A percentile compares a stretch with the other conserved stretches of the same genome.
phyloP scores from a whole-genome alignment of 169 alveolate species.

The Blepharisma undulans region DNA sequence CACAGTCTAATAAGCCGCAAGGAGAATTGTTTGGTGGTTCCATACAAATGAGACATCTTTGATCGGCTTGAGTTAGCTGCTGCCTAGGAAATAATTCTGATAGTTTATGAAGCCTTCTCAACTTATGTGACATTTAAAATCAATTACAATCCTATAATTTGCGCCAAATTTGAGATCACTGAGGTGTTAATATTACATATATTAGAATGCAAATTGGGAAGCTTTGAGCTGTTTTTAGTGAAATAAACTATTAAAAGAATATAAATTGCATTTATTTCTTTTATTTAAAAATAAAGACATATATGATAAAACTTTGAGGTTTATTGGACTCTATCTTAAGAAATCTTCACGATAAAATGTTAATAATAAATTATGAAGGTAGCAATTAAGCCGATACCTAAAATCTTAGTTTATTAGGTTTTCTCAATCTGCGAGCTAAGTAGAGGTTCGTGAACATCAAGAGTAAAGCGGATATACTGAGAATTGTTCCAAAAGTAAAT shows the following conservation, averaged over 20 bases:
- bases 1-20: background rate
- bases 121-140: background rate
- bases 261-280: background rate
- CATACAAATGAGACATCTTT: conserved; percentile 5
- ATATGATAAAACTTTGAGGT: background rate
- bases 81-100: background rate
- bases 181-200: background rate
- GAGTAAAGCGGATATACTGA: background rate
- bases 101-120: background rate
- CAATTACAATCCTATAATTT: background rate
- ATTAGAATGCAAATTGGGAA: background rate
- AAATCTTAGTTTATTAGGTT: background rate
- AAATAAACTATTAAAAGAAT: background rate
- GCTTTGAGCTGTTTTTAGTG: background rate
- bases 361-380: too few species aligned
- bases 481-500: background rate
- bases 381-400: background rate
- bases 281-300: too few species aligned
- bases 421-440: background rate
- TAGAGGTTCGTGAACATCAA: background rate
- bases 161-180: background rate
- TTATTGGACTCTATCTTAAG: background rate
- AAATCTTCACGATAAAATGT: background rate
- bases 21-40: background rate
- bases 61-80: background rate